Evolutionary conservation across 192 early-diverging fungal genomes (phyloP), one percentile per base, ranked within the genome.

Genomic region (Thamnidium elegans): DNA sequence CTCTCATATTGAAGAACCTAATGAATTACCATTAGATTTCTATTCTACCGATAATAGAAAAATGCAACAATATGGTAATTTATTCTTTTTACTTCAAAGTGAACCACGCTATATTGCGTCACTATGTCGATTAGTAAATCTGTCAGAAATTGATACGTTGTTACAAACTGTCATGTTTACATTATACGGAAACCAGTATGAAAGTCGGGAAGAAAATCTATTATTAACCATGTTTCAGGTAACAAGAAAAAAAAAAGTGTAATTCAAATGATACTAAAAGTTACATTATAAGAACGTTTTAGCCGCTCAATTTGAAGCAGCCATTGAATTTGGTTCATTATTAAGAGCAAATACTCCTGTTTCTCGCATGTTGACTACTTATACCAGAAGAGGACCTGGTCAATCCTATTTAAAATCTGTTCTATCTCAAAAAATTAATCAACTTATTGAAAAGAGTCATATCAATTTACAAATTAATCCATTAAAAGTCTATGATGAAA

Each of bases 321-420:
- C 92, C 0, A 86, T 83, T n/a, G 92, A 95, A 66, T 95, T 94
- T 59, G 88, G 86, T 42, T 92, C 87, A 14, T 73, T 98, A 19
- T 78, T 98, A 65, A 89, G 95, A 30, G 92, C 94, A 63, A 98
- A 98, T 79, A 95, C 94, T 14, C 92, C 95, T 0, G 92, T 96
- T 10, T 95, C 94, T n/a, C 88, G 95, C 21, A 96, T 96, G 93
- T 93, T 98, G 90, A 95, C 94, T 46, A 93, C 93, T 0, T 97
- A 97, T 72, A 94, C 93, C 0, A 84, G 92, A 54, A 89, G 95
- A 42, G 91, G 92, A 11, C 90, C 91, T 9, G 94, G 94, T 30
- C 92, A 94, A 75, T 86, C 89, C 21, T 97, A 97, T 63, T 77
- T 96, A 63, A 94, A 92, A 74, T 84, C 87, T 30, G 89, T 92